phyloP scores from a whole-genome alignment of 106 monocot species.

The Iris macrosiphon region DNA sequence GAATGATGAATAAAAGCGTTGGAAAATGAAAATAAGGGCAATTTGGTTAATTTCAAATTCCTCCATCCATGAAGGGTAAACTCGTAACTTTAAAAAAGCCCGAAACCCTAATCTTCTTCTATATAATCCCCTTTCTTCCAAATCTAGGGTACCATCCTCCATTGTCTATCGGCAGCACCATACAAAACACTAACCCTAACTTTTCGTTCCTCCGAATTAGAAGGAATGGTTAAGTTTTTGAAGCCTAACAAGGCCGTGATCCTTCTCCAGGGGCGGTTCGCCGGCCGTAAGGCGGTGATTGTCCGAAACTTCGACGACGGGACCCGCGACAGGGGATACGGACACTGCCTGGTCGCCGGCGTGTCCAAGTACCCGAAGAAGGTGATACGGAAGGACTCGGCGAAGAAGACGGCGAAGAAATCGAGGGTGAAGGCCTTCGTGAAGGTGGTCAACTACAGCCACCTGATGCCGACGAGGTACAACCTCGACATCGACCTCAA shows the following conservation, averaged over 20 bases:
- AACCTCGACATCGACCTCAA: slow-evolving; percentile 62
- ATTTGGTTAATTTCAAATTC: too few relatives aligned
- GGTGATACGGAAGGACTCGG: slow-evolving; percentile 59
- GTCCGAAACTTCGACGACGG: slow-evolving; percentile 54
- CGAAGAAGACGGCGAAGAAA: slow-evolving; percentile 39
- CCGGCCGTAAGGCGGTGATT: slow-evolving; percentile 61
- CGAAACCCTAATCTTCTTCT: too few relatives aligned
- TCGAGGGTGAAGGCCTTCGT: slow-evolving; percentile 60
- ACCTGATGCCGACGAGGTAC: slow-evolving; percentile 63
- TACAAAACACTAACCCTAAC: too few relatives aligned
- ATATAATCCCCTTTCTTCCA: too few relatives aligned
- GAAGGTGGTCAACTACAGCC: slow-evolving; percentile 63
- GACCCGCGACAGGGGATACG: slow-evolving; percentile 53
- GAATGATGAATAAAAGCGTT: too few relatives aligned
- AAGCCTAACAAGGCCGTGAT: slow-evolving; percentile 65
- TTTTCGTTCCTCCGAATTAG: too few relatives aligned
- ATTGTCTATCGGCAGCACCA: too few relatives aligned
- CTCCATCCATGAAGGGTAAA: too few relatives aligned
- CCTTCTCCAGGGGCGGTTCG: slow-evolving; percentile 53
- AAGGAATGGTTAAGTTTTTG: slow-evolving; percentile 60
- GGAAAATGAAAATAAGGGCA: too few relatives aligned
- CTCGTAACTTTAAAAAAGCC: too few relatives aligned
- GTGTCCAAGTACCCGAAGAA: slow-evolving; percentile 53
- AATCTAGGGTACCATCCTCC: too few relatives aligned
- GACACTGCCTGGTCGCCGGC: slow-evolving; percentile 59